Evolutionary conservation across 306 rosid genomes (phyloP).

Genomic region (Lathyrus oleraceus): DNA sequence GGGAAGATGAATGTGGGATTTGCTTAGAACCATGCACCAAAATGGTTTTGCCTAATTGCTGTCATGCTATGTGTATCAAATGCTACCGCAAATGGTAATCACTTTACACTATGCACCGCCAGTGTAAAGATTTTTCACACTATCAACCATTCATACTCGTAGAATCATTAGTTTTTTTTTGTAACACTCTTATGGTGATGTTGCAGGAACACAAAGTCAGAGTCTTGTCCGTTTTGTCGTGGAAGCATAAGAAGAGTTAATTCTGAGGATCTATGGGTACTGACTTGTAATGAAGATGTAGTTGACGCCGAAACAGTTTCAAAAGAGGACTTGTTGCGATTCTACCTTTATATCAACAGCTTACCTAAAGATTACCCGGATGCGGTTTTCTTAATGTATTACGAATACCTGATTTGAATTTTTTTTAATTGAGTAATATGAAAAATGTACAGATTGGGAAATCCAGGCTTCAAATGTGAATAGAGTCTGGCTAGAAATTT

Average conservation of each 20-base stretch:
- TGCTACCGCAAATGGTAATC: conserved; percentile 85
- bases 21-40: conserved; percentile 94
- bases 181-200: conserved; percentile 10
- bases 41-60: conserved; percentile 93
- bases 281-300: conserved; percentile 78
- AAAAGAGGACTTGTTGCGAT: conserved; percentile 74
- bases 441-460: conserved; percentile 63
- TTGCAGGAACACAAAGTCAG: conserved; percentile 76
- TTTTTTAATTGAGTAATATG: conserved; percentile 6
- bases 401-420: conserved; percentile 72
- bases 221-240: conserved; percentile 92
- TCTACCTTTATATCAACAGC: conserved; percentile 81
- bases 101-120: not conserved
- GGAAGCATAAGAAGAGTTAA: conserved; percentile 91
- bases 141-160: not conserved
- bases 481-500: conserved; percentile 64
- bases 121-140: not conserved
- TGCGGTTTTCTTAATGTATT: conserved; percentile 82
- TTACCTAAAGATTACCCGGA: conserved; percentile 89
- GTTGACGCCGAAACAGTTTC: conserved; percentile 80
- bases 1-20: conserved; percentile 97
- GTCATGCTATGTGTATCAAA: conserved; percentile 96
- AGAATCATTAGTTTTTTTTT: not conserved
- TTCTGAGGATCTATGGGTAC: conserved; percentile 95
- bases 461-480: conserved; percentile 62